These are phyloP conservation scores for Termitomyces sp. DNA, from an alignment of 1,284 basidiomycete species.

Conservation along the genomic window DNA sequence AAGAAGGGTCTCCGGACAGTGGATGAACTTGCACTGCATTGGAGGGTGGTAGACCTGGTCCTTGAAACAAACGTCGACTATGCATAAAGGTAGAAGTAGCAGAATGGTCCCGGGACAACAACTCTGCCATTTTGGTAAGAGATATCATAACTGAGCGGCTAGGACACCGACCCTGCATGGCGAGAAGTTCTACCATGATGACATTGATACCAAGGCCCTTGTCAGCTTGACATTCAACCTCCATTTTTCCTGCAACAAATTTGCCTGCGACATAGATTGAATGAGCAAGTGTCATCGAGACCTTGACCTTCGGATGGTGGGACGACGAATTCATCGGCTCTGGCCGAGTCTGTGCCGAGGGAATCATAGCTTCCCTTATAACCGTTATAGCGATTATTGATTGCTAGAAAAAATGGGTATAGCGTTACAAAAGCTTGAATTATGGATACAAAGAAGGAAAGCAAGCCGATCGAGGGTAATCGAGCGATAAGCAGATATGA, in stretches of 20 bases:
- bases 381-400: background rate
- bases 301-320: conserved; percentile 69
- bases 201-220: conserved; percentile 63
- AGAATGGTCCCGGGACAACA: conserved; percentile 70
- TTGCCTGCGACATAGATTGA: conserved; percentile 58
- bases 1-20: conserved; percentile 44
- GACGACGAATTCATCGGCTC: conserved; percentile 77
- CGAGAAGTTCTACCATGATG: conserved; percentile 72
- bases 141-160: background rate
- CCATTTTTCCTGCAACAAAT: conserved; percentile 65
- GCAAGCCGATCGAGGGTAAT: conserved; percentile 1
- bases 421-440: background rate
- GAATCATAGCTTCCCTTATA: conserved; percentile 2
- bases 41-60: conserved; percentile 71
- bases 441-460: conserved; percentile 1
- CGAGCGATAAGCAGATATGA: conserved; percentile 1
- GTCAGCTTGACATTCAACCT: conserved; percentile 71
- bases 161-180: conserved; percentile 54
- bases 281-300: conserved; percentile 53
- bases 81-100: conserved; percentile 73
- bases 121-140: conserved; percentile 37
- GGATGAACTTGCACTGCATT: conserved; percentile 66
- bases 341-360: conserved; percentile 20
- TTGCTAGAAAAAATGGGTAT: background rate
- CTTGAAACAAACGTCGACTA: conserved; percentile 65